Evolutionary conservation across 2,329 filamentous ascomycete genomes (phyloP).

Genomic region (Westerdykella sp.): DNA sequence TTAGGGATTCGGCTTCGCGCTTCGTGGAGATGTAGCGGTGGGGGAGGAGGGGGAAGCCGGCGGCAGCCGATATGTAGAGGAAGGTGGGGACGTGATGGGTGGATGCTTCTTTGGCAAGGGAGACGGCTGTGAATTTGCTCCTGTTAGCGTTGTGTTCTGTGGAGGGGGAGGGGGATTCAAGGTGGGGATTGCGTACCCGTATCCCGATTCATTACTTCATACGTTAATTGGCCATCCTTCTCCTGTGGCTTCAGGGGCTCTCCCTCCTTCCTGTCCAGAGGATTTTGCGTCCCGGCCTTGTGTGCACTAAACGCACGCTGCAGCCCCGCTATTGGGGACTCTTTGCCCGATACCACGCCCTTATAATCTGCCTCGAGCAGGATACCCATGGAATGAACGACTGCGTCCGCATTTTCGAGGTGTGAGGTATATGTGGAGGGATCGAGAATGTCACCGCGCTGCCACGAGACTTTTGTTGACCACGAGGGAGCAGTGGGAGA

Average conservation of each 20-base stretch:
- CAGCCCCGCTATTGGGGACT: slow-evolving; percentile 73
- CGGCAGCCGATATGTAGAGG: slow-evolving; percentile 83
- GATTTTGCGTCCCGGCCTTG: slow-evolving; percentile 60
- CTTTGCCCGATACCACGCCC: slow-evolving; percentile 73
- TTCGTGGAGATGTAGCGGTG: slow-evolving; percentile 85
- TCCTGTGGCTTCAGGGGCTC: slow-evolving; percentile 58
- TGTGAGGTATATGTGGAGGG: slow-evolving; percentile 73
- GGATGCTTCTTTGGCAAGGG: slow-evolving; percentile 70
- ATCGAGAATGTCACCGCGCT: slow-evolving; percentile 78
- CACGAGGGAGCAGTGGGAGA: slow-evolving; percentile 67
- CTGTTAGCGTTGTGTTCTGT: background rate
- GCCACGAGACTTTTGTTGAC: slow-evolving; percentile 79
- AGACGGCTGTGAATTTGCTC: slow-evolving; percentile 52
- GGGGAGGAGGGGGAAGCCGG: slow-evolving; percentile 77
- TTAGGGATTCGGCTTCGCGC: slow-evolving; percentile 75
- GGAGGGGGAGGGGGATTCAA: slow-evolving; percentile 5
- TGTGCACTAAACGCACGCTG: slow-evolving; percentile 68
- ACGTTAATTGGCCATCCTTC: slow-evolving; percentile 73
- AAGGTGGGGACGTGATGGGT: slow-evolving; percentile 62
- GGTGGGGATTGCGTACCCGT: slow-evolving; percentile 39
- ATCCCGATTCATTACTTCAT: slow-evolving; percentile 96
- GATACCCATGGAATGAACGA: slow-evolving; percentile 94
- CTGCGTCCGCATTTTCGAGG: slow-evolving; percentile 70
- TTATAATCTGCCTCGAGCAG: slow-evolving; percentile 98
- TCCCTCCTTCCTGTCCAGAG: slow-evolving; percentile 56